These are phyloP conservation scores for Westerdykella sp. DNA, from an alignment of 2,329 filamentous ascomycete species.

Conservation along the genomic window DNA sequence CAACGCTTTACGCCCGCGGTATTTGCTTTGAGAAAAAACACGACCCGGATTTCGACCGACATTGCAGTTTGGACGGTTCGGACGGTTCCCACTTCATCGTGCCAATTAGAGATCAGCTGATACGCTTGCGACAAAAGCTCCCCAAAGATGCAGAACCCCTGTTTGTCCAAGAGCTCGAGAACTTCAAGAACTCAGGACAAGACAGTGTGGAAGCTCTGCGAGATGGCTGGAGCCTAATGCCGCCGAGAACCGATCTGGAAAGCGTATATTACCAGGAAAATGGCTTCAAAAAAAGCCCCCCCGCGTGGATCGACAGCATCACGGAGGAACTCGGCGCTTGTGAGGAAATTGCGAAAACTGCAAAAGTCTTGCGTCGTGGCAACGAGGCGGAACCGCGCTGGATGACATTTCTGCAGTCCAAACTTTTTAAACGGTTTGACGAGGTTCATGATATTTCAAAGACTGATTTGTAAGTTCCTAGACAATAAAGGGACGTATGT, in stretches of 20 bases:
- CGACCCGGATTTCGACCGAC: no score
- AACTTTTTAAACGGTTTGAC: slow-evolving; percentile 4
- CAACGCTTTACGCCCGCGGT: no score
- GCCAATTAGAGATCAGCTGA: slow-evolving; percentile 1
- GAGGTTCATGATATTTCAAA: not conserved
- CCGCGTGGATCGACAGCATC: not conserved
- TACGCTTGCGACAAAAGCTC: not conserved
- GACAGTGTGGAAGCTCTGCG: not conserved
- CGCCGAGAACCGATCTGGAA: not conserved
- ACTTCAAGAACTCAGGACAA: not conserved
- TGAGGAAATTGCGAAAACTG: not conserved
- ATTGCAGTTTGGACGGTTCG: no score
- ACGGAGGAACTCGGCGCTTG: not conserved
- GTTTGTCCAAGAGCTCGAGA: not conserved
- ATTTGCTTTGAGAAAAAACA: no score
- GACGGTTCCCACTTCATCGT: no score
- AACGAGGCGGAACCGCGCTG: slow-evolving; percentile 1
- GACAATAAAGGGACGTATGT: not conserved
- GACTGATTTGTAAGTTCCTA: not conserved
- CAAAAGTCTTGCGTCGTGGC: not conserved
- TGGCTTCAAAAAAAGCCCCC: no score
- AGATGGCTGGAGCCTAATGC: slow-evolving; percentile 1
- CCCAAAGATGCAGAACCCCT: not conserved
- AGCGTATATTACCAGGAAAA: not conserved
- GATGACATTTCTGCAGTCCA: not conserved